Base-by-base conservation (phyloP, 106 monocot species). In the Dioscorea dumetorum region DNA sequence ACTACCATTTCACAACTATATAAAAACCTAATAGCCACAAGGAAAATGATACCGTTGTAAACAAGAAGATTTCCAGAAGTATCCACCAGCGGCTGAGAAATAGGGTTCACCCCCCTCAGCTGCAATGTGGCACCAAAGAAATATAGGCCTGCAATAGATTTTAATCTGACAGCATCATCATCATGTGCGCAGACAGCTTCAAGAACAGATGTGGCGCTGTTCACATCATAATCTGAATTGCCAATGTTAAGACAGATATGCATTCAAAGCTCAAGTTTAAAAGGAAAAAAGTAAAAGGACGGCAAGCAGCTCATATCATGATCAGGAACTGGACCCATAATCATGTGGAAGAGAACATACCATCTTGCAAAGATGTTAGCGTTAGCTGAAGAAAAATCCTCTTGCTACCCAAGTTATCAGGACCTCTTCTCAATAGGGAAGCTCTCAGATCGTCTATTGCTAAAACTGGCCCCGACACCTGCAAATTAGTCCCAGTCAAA, bases 121-220 rank as follows among this genome's bases (percentile, higher is more conserved):
- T 91, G 95, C 64, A 95, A 80, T 57, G 85, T 86, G 12, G 95
- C 86, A 48, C 95, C 95, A 74, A 95, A 60, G 63, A 90, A 74
- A 63, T 82, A 73, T 57, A 93, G 60, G 49, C 89, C 81, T 20
- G 74, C 60, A 69, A 61, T 21, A 62, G 56, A 60, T 51, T 69
- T 58, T 34, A 24, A 54, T 73, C 57, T 24, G 4, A 18, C 49
- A 35, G 17, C 34, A 50, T 2, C 34, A 3, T 0, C 28, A 65
- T 76, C 72, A 41, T 67, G 41, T 20, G 23, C 19, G 6, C 41
- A 41, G 41, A 10, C 41, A 41, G 41, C 6, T 41, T 41, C 5
- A 8, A 8, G 41, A 41, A 41, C 41, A 41, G 41, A 41, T 3
- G 41, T 41, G 34, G 7, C 7, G 10, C 6, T 6, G 41, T 41